Evolutionary conservation across 768 basidiomycete species (phyloP).

Genomic region (Tephrocybe sp.): DNA sequence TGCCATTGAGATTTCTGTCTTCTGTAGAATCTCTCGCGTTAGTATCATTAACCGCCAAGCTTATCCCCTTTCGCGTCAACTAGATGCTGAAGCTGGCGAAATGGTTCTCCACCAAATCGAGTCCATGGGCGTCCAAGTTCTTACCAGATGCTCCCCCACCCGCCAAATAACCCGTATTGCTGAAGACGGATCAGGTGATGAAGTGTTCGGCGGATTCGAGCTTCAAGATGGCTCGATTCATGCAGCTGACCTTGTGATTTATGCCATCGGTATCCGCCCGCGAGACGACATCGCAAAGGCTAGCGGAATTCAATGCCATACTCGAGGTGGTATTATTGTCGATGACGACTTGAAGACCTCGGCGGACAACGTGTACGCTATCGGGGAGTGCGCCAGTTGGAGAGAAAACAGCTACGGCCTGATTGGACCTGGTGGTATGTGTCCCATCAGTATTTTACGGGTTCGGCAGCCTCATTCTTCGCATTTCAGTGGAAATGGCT

Average conservation of each 20-base stretch:
- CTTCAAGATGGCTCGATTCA: constrained; percentile 46
- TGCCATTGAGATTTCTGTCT: not conserved
- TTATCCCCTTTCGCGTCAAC: constrained; percentile 17
- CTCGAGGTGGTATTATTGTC: constrained; percentile 56
- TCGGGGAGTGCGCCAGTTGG: constrained; percentile 78
- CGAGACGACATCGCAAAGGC: constrained; percentile 62
- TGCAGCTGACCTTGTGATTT: constrained; percentile 55
- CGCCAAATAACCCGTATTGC: constrained; percentile 22
- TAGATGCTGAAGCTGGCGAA: constrained; percentile 27
- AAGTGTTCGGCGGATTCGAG: constrained; percentile 34
- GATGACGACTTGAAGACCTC: constrained; percentile 57
- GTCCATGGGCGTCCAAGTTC: constrained; percentile 17
- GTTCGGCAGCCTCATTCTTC: not conserved
- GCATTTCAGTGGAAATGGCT: constrained; percentile 58
- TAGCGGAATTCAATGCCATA: constrained; percentile 48
- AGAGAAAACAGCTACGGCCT: constrained; percentile 66
- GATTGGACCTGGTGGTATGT: constrained; percentile 58
- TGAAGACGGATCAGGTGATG: constrained; percentile 16
- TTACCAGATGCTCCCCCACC: constrained; percentile 19
- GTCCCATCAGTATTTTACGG: not conserved
- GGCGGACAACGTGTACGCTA: constrained; percentile 60
- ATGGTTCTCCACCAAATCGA: constrained; percentile 21
- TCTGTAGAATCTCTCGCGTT: not conserved
- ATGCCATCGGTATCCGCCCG: constrained; percentile 68
- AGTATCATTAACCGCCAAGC: not conserved